A percentile compares a stretch with the other conserved stretches of the same genome.
Evolutionary conservation across 768 basidiomycete genomes (phyloP).

Genomic region (Mycena rosella): DNA sequence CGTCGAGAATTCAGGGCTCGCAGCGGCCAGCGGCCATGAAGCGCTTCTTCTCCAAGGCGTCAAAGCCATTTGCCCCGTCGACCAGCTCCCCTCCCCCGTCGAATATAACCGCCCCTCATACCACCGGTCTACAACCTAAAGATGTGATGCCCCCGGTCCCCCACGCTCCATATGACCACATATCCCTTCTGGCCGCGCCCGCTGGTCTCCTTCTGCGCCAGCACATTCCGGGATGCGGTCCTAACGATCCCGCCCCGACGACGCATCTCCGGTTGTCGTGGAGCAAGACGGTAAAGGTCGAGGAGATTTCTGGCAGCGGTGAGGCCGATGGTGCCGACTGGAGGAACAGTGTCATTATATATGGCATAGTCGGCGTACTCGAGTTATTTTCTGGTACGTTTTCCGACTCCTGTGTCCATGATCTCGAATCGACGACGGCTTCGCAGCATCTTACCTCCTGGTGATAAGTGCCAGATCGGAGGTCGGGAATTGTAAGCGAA

Average conservation of each 20-base stretch:
- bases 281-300: constrained; percentile 68
- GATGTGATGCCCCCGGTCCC: constrained; percentile 75
- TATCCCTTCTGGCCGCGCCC: constrained; percentile 70
- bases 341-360: constrained; percentile 69
- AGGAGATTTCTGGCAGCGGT: constrained; percentile 57
- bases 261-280: constrained; percentile 68
- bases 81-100: constrained; percentile 31
- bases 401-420: constrained; percentile 24
- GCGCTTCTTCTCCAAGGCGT: constrained; percentile 50
- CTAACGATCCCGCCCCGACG: constrained; percentile 41
- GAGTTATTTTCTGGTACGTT: constrained; percentile 77
- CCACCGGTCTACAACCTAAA: constrained; percentile 68
- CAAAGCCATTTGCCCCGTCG: constrained; percentile 51
- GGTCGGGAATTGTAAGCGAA: constrained; percentile 73
- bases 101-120: constrained; percentile 39
- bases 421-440: constrained; percentile 23
- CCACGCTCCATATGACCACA: constrained; percentile 79
- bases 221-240: constrained; percentile 50
- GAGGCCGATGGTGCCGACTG: constrained; percentile 61
- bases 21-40: constrained; percentile 51
- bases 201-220: constrained; percentile 79
- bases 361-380: constrained; percentile 83
- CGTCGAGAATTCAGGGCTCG: neutral
- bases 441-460: constrained; percentile 78
- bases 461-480: constrained; percentile 75